Base-by-base conservation (phyloP, 495 filamentous ascomycete species). In the Oidiodendron maius region DNA sequence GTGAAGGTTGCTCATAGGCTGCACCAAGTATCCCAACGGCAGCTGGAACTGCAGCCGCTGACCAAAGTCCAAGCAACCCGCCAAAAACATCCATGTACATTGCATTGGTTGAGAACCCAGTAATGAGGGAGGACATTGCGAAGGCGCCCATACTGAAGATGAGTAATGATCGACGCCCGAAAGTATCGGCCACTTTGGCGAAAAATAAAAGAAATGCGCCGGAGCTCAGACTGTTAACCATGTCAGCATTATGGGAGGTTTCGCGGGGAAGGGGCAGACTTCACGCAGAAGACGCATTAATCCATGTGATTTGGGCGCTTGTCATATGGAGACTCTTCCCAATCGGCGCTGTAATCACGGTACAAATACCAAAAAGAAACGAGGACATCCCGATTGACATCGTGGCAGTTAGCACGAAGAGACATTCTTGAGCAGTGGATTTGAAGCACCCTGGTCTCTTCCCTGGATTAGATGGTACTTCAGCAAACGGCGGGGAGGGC, bases 301-400 rank as follows among this genome's bases (percentile, higher is more conserved):
- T 81, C 84, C 84, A 88, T 9, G 80, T 84, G 36, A 86, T 80
- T 55, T 87, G 71, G 3, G 81, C 78, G 36, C 75, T 77, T 5
- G 76, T 78, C 84, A 87, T 86, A 13, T 76, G 55, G 38, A 87
- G 58, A 55, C 83, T 78, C 9, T 53, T 55, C 5, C 76, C 81
- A 48, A 86, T 82, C 23, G 76, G 76, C 3, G 77, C 77, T 0
- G 82, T 82, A 38, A 85, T 77, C 12, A 84, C 81, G 3, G 78
- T 71, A 12, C 74, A 70, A 13, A 73, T 67, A 4, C 83, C 84
- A 10, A 68, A 67, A 18, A 81, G 68, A 55, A 86, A 82, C 0
- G 80, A 74, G 11, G 69, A 65, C 55, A 82, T 78, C 2, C 77
- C 82, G 16, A 81, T 81, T n/a, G 82, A 81, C 69, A 83, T 78